Base-by-base conservation (phyloP, 192 early-diverging fungal species). In the Coemansia sp. region DNA sequence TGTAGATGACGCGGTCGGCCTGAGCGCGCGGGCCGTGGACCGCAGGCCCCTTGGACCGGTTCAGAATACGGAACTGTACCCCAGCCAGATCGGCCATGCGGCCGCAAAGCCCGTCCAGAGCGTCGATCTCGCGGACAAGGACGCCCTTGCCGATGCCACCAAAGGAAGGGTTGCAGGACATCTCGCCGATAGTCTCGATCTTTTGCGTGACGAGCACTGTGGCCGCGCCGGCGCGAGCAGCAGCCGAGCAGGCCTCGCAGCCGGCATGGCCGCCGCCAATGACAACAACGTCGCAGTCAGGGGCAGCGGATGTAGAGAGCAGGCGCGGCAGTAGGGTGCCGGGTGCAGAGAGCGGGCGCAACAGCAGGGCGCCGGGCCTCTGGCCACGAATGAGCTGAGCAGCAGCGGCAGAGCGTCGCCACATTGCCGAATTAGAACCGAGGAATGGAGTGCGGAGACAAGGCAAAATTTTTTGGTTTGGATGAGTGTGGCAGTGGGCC, bases 131-230 rank as follows among this genome's bases (percentile, higher is more conserved):
- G 41, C 79, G 70, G 16, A 90, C 85, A 19, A 90, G 63, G 12
- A 82, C 73, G n/a, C 88, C 88, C 49, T 90, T 90, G 4, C 88
- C 88, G 6, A 90, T 78, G 4, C 88, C 88, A 30, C 88, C 88
- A 73, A 90, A 88, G 0, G 88, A 88, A 20, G 88, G 88, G 49
- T 90, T 90, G 56, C 88, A 90, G 12, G 88, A 90, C 86, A 90
- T 85, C 56, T 90, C 88, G 17, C 88, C 87, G 17, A 90, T 88
- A 0, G 88, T 88, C 34, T 85, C 82, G 2, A 76, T 56, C 44
- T 78, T 80, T 32, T 90, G 88, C 14, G 88, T 90, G 5, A 90
- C 60, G 1, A 90, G 58, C 26, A 90, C 52, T 0, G 86, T 85
- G 30, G 63, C 75, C 32, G 88, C 86, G 2, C 88, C 88, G 7